Evolutionary conservation across 202 grass and related monocot species (phyloP).

Genomic region (Panicum hallii): DNA sequence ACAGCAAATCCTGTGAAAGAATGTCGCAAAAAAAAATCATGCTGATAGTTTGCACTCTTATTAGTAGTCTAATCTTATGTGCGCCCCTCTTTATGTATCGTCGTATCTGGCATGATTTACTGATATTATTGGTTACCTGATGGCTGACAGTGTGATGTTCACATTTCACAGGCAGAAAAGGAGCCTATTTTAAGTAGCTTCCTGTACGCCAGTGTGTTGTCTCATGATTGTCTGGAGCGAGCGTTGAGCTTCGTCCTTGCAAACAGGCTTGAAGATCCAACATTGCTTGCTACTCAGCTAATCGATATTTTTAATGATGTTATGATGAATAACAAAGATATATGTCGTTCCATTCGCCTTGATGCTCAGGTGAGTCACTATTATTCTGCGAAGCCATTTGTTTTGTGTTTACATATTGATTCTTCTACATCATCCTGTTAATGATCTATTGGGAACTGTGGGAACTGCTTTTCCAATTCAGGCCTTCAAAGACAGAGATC

Average conservation of each 20-base stretch:
- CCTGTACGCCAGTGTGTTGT: slow-evolving; percentile 90
- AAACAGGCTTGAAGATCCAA: slow-evolving; percentile 91
- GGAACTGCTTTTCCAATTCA: slow-evolving; percentile 49
- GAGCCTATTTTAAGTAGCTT: slow-evolving; percentile 98
- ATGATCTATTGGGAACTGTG: slow-evolving; percentile 11
- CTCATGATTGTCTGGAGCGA: slow-evolving; percentile 82
- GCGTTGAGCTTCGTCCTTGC: slow-evolving; percentile 90
- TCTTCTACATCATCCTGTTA: slow-evolving; percentile 40
- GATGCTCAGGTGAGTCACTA: slow-evolving; percentile 83
- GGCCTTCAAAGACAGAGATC: slow-evolving; percentile 98
- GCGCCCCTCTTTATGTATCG: neutral
- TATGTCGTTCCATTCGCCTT: slow-evolving; percentile 80
- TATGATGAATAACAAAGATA: slow-evolving; percentile 81
- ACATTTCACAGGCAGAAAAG: slow-evolving; percentile 81
- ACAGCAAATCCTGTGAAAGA: neutral
- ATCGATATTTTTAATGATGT: slow-evolving; percentile 98
- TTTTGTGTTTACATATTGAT: slow-evolving; percentile 32
- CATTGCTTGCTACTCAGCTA: slow-evolving; percentile 90
- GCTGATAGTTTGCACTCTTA: slow-evolving; percentile 7
- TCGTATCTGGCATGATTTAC: slow-evolving; percentile 1
- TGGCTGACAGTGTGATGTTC: neutral
- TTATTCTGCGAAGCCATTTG: slow-evolving; percentile 17
- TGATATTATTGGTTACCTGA: slow-evolving; percentile 17
- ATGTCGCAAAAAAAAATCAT: neutral
- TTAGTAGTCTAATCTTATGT: neutral